Evolutionary conservation across 306 rosid species (phyloP).

Genomic region (Cicer bijugum): DNA sequence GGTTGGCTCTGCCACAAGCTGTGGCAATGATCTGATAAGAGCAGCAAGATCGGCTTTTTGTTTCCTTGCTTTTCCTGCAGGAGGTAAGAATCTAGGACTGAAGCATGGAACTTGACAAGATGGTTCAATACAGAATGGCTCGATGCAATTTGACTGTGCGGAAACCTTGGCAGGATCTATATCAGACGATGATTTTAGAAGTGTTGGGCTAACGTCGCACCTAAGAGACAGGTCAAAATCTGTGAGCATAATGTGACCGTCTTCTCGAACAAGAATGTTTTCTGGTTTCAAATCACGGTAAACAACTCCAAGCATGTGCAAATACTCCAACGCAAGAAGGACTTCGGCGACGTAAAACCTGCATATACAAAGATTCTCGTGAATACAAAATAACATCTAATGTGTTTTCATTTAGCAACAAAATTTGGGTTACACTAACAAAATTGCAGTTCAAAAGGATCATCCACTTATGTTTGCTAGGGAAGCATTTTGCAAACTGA

Average conservation of each 20-base stretch:
- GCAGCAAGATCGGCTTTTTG: conserved; percentile 57
- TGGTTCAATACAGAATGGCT: conserved; percentile 84
- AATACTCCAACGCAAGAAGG: conserved; percentile 87
- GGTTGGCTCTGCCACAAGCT: conserved; percentile 88
- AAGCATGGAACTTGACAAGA: conserved; percentile 84
- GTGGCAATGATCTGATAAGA: conserved; percentile 76
- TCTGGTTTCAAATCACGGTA: conserved; percentile 90
- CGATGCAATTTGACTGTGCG: conserved; percentile 66
- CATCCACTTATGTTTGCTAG: conserved; percentile 8
- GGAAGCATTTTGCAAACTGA: conserved; percentile 11
- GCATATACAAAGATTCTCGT: conserved; percentile 35
- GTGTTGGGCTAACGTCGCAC: conserved; percentile 78
- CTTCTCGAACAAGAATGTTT: conserved; percentile 89
- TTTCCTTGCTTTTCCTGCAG: conserved; percentile 68
- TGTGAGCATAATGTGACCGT: conserved; percentile 92
- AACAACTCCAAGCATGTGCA: conserved; percentile 93
- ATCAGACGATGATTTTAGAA: conserved; percentile 62
- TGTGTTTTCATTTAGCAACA: not conserved
- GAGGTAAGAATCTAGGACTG: conserved; percentile 76
- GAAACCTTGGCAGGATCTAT: conserved; percentile 65
- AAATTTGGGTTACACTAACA: not conserved
- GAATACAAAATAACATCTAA: conserved; percentile 35
- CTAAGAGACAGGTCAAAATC: conserved; percentile 86
- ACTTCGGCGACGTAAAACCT: conserved; percentile 94
- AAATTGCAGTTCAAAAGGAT: not conserved